A percentile compares a stretch with the other conserved stretches of the same genome.
phyloP scores from a whole-genome alignment of 495 filamentous ascomycete genomes.

The Aspergillus ellipticus region DNA sequence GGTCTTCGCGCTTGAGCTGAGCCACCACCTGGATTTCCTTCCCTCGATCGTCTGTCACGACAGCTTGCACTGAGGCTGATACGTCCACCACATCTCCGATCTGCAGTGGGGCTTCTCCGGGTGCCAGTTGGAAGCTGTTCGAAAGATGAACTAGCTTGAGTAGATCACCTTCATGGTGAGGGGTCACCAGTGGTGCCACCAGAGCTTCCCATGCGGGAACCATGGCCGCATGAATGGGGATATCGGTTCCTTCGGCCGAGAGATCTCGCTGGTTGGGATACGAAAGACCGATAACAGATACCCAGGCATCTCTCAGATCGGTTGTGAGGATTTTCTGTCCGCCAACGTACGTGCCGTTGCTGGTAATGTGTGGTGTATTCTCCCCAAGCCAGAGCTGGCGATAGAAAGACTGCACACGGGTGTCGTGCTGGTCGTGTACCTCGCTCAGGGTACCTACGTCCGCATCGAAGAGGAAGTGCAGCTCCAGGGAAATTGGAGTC shows the following conservation, averaged over 20 bases:
- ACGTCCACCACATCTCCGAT: background rate
- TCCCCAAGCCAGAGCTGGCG: background rate
- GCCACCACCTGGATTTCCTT: background rate
- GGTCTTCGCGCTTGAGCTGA: background rate
- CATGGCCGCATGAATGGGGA: background rate
- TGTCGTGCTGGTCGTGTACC: background rate
- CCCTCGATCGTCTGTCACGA: background rate
- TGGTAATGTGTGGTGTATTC: background rate
- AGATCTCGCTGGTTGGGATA: background rate
- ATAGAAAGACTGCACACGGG: background rate
- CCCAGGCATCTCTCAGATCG: background rate
- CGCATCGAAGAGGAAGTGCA: background rate
- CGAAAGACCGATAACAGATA: background rate
- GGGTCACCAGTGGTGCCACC: background rate
- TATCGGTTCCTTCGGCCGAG: background rate
- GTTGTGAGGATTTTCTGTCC: background rate
- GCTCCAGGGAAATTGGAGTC: background rate
- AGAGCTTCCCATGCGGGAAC: background rate
- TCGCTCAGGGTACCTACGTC: background rate
- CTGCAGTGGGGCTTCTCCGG: background rate
- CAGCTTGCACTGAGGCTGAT: background rate
- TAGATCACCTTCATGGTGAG: background rate
- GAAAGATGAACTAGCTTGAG: constrained; percentile 1
- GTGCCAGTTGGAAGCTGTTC: background rate
- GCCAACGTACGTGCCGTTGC: background rate